Conservation (phyloP, 2,329 filamentous ascomycete genomes). For the Fusarium tanahbumbuense region DNA sequence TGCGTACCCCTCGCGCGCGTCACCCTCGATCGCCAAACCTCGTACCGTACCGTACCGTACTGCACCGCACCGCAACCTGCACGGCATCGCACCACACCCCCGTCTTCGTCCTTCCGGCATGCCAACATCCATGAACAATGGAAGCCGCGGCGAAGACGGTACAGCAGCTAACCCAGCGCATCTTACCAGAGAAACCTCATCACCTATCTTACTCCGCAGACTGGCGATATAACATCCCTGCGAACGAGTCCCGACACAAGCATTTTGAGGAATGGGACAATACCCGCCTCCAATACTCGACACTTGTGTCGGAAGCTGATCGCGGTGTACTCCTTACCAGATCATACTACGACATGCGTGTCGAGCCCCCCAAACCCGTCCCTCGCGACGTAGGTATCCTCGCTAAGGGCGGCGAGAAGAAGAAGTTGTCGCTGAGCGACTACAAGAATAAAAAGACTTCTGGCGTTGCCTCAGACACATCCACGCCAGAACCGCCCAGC, state of each 20-base stretch:
- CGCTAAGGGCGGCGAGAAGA: conserved; percentile 60
- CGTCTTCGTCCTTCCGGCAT: conserved; percentile 50
- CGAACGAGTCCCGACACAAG: conserved; percentile 51
- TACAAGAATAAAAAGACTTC: conserved; percentile 67
- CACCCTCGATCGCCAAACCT: conserved; percentile 40
- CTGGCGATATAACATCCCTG: conserved; percentile 60
- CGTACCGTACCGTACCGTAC: conserved; percentile 19
- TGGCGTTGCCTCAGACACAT: conserved; percentile 51
- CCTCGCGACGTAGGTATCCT: conserved; percentile 55
- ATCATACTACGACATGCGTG: conserved; percentile 68
- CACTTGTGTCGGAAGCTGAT: conserved; percentile 67
- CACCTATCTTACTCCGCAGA: conserved; percentile 63
- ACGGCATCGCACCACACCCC: conserved; percentile 37
- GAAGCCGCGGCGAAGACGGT: conserved; percentile 69
- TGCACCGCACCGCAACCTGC: conserved; percentile 7
- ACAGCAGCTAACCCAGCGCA: conserved; percentile 63
- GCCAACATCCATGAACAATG: conserved; percentile 61
- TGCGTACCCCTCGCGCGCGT: conserved; percentile 38
- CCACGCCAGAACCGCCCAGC: conserved; percentile 52
- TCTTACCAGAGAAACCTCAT: conserved; percentile 64
- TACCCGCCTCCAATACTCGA: conserved; percentile 66
- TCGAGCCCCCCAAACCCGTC: conserved; percentile 59
- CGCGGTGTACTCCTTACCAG: conserved; percentile 68
- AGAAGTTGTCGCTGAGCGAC: conserved; percentile 69
- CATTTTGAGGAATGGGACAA: conserved; percentile 62